phyloP scores from a whole-genome alignment of 306 rosid genomes.

The Lotus japonicus region DNA sequence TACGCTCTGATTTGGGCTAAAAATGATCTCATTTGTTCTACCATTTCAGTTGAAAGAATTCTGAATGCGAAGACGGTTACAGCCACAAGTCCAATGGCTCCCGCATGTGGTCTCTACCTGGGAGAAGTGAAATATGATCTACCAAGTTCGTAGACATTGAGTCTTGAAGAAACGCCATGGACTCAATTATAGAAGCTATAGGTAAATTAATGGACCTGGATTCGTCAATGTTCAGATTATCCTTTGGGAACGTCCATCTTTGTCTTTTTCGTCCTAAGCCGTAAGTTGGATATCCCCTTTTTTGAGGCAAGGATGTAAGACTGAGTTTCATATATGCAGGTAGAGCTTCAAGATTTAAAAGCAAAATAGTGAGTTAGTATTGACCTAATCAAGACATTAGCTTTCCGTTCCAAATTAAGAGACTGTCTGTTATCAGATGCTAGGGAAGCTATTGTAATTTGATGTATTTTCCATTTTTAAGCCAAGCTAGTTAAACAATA shows the following conservation, averaged over 20 bases:
- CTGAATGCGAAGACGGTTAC: conserved; percentile 64
- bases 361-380: neutral
- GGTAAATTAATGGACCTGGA: neutral
- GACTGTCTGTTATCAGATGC: too few species aligned
- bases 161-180: too few species aligned
- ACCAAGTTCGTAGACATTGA: conserved; percentile 25
- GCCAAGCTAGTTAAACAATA: too few species aligned
- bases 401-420: neutral
- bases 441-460: too few species aligned
- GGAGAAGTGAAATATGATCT: conserved; percentile 77
- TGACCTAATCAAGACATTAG: neutral
- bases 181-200: too few species aligned
- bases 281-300: too few species aligned
- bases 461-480: too few species aligned
- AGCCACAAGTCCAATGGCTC: conserved; percentile 97
- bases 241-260: too few species aligned
- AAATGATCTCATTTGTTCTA: neutral
- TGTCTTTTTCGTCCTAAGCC: too few species aligned
- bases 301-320: too few species aligned
- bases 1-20: neutral
- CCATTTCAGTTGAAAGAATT: conserved; percentile 72
- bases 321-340: neutral
- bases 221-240: neutral
- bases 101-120: conserved; percentile 79
- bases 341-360: neutral